A percentile compares a stretch with the other conserved stretches of the same genome.
These are phyloP conservation scores for Ganoderma sinense DNA, from an alignment of 1,284 basidiomycete genomes.

Conservation along the genomic window DNA sequence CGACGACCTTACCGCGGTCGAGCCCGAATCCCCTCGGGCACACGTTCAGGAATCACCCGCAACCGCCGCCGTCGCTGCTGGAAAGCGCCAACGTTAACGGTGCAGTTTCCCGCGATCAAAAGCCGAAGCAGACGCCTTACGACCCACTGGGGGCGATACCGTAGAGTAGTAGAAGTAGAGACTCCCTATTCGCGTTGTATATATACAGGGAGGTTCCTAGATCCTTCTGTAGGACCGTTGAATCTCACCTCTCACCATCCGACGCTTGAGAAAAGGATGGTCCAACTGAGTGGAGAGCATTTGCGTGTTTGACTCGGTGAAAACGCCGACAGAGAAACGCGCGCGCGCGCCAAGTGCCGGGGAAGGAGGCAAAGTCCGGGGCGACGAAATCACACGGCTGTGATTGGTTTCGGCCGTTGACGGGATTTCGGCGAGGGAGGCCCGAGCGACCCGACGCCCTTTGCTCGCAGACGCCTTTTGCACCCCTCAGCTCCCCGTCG, in stretches of 20 bases:
- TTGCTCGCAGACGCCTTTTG: constrained; percentile 17
- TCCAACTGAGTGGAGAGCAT: background rate
- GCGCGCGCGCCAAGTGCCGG: constrained; percentile 5
- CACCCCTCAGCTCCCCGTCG: constrained; percentile 28
- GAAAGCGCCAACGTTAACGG: constrained; percentile 29
- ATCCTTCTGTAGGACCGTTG: background rate
- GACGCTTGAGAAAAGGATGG: background rate
- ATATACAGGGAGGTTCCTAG: background rate
- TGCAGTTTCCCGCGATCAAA: constrained; percentile 44
- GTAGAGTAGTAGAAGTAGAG: constrained; percentile 28
- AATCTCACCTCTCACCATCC: background rate
- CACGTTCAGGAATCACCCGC: constrained; percentile 28
- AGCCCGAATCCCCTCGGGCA: constrained; percentile 21
- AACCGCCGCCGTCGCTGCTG: constrained; percentile 9
- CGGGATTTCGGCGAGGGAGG: constrained; percentile 34
- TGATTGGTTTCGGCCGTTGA: constrained; percentile 36
- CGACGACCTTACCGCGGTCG: constrained; percentile 44
- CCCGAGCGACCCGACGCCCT: constrained; percentile 26
- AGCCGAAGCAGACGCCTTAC: constrained; percentile 45
- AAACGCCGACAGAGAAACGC: constrained; percentile 15
- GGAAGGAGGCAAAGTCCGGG: constrained; percentile 6
- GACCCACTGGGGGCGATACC: constrained; percentile 71
- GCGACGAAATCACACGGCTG: constrained; percentile 31
- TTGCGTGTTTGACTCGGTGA: constrained; percentile 3
- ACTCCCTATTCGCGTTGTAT: background rate